Evolutionary conservation across 495 filamentous ascomycete genomes (phyloP).

Genomic region (Tuber borchii): DNA sequence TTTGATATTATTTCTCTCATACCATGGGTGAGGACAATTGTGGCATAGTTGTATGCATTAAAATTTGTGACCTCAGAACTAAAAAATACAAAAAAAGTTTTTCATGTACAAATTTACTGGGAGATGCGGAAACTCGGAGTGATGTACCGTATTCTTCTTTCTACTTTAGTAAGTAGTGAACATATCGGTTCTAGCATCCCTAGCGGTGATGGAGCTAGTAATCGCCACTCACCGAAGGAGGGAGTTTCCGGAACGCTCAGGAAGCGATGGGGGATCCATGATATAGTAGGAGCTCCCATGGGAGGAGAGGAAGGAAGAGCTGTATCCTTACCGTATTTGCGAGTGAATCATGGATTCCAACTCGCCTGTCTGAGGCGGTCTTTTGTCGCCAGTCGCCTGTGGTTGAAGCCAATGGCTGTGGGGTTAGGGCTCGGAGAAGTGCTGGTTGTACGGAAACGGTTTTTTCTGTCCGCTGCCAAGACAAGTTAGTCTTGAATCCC

Average conservation of each 20-base stretch:
- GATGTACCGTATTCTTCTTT: not conserved
- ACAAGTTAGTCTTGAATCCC: not conserved
- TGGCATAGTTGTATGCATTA: not conserved
- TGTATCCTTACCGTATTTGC: not conserved
- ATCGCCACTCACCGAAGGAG: not conserved
- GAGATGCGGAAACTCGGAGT: not conserved
- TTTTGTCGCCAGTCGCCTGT: not conserved
- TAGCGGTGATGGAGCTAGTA: not conserved
- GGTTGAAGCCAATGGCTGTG: not conserved
- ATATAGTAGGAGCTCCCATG: not conserved
- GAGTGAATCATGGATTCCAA: not conserved
- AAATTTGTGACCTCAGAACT: not conserved
- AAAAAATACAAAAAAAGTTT: not conserved
- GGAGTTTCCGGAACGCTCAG: not conserved
- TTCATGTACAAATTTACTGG: not conserved
- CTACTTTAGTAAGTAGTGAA: not conserved
- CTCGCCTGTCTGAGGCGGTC: not conserved
- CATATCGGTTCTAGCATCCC: not conserved
- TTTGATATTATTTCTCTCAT: not conserved
- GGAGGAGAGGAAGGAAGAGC: not conserved
- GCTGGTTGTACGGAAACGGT: not conserved
- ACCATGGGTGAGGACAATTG: not conserved
- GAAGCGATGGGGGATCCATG: not conserved
- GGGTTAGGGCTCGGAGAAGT: not conserved
- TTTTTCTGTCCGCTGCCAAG: not conserved